Evolutionary conservation across 1,284 basidiomycete species (phyloP).

Genomic region (Pascua sp.): DNA sequence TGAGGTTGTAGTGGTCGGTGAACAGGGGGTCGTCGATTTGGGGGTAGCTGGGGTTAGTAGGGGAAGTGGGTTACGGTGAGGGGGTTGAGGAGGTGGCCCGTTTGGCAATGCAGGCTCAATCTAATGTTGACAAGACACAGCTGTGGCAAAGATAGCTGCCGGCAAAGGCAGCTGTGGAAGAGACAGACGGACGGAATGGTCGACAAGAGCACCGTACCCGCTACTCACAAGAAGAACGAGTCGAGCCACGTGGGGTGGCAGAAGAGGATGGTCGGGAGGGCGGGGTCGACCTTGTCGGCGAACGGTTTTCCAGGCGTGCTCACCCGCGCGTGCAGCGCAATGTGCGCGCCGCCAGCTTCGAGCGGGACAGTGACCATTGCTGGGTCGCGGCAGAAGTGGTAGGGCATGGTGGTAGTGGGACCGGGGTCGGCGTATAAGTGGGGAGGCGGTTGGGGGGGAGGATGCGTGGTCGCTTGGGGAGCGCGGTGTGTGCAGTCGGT

Average conservation of each 20-base stretch:
- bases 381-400: constrained; percentile 16
- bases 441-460: not conserved
- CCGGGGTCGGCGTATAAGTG: constrained; percentile 51
- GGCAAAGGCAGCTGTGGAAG: too few relatives aligned
- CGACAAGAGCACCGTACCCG: not conserved
- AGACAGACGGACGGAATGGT: not conserved
- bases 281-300: not conserved
- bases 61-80: not conserved
- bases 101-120: too few relatives aligned
- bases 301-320: not conserved
- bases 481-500: too few relatives aligned
- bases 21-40: constrained; percentile 31
- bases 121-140: too few relatives aligned
- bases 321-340: constrained; percentile 10
- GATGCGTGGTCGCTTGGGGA: too few relatives aligned
- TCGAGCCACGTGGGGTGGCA: constrained; percentile 19
- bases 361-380: not conserved
- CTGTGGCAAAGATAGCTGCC: too few relatives aligned
- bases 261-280: constrained; percentile 13
- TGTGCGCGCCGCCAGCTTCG: not conserved
- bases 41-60: constrained; percentile 27
- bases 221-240: constrained; percentile 14
- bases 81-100: not conserved
- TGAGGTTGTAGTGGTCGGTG: constrained; percentile 25
- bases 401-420: constrained; percentile 72